These are phyloP conservation scores for Fraxinus pennsylvanica DNA, from an alignment of 257 asterid genomes.

Conservation along the genomic window DNA sequence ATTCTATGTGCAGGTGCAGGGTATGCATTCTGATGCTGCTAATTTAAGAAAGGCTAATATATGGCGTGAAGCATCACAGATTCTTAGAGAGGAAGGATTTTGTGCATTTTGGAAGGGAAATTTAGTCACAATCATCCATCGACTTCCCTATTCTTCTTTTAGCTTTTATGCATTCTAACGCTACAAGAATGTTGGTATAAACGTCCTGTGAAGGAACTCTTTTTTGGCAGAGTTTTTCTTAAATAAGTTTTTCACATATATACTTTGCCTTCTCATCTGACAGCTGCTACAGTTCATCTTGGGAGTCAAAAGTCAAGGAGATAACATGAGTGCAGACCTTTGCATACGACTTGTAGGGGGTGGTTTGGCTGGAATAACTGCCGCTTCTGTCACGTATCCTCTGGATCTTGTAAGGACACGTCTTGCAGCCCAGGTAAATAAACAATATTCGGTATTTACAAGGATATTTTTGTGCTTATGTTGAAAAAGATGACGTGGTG, in stretches of 20 bases:
- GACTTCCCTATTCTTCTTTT: constrained; percentile 82
- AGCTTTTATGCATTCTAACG: constrained; percentile 82
- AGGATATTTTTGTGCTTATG: constrained; percentile 10
- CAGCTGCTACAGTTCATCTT: constrained; percentile 54
- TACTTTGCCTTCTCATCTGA: constrained; percentile 13
- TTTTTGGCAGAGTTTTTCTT: not conserved
- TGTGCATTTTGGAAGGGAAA: constrained; percentile 90
- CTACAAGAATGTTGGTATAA: constrained; percentile 85
- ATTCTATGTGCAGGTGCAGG: constrained; percentile 53
- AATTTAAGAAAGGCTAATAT: constrained; percentile 60
- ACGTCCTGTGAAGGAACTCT: constrained; percentile 39
- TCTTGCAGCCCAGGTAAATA: constrained; percentile 72
- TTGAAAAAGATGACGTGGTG: not conserved
- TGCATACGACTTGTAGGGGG: constrained; percentile 77
- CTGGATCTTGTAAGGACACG: constrained; percentile 87
- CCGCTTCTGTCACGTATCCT: constrained; percentile 83
- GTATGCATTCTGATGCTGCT: constrained; percentile 68
- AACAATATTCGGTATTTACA: not conserved
- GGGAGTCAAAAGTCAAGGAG: constrained; percentile 64
- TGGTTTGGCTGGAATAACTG: constrained; percentile 87
- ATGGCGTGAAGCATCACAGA: constrained; percentile 68
- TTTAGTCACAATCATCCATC: constrained; percentile 81
- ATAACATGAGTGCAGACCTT: constrained; percentile 59
- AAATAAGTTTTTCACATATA: not conserved
- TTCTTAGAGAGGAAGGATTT: constrained; percentile 72